Conservation (phyloP, 2,329 filamentous ascomycete genomes). For the Cyanodermella asteris region DNA sequence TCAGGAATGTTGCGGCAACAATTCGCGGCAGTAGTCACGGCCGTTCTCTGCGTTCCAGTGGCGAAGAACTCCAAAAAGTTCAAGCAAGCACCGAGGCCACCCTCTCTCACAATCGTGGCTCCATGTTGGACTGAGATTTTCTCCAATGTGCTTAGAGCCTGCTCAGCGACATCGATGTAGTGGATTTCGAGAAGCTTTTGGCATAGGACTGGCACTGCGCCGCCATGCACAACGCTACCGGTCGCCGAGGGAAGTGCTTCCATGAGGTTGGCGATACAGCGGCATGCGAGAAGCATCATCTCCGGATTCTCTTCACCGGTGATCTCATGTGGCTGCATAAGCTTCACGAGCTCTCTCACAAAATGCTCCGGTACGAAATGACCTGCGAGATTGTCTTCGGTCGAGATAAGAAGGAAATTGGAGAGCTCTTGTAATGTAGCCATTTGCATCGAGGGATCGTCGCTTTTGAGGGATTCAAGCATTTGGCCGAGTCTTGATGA, state of each 20-base stretch:
- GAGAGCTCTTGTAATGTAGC: constrained; percentile 86
- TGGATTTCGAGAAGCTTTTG: constrained; percentile 89
- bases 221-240: constrained; percentile 91
- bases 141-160: constrained; percentile 85
- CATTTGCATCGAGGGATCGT: constrained; percentile 68
- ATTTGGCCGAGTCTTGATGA: constrained; percentile 67
- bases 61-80: constrained; percentile 95
- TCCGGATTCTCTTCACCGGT: constrained; percentile 85
- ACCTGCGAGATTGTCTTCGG: constrained; percentile 86
- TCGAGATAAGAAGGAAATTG: constrained; percentile 80
- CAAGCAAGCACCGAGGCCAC: constrained; percentile 82
- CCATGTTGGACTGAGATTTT: constrained; percentile 97
- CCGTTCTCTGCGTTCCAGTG: constrained; percentile 87
- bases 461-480: constrained; percentile 53
- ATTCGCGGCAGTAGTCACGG: constrained; percentile 91
- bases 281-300: constrained; percentile 89
- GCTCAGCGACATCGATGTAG: constrained; percentile 92
- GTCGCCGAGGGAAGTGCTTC: constrained; percentile 84
- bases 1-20: constrained; percentile 93
- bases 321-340: constrained; percentile 82
- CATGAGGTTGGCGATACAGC: constrained; percentile 93
- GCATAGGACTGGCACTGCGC: constrained; percentile 81
- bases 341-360: constrained; percentile 73
- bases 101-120: constrained; percentile 82
- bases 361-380: constrained; percentile 89